Base-by-base conservation (phyloP, 305 asterid species). In the Rubia occidens region DNA sequence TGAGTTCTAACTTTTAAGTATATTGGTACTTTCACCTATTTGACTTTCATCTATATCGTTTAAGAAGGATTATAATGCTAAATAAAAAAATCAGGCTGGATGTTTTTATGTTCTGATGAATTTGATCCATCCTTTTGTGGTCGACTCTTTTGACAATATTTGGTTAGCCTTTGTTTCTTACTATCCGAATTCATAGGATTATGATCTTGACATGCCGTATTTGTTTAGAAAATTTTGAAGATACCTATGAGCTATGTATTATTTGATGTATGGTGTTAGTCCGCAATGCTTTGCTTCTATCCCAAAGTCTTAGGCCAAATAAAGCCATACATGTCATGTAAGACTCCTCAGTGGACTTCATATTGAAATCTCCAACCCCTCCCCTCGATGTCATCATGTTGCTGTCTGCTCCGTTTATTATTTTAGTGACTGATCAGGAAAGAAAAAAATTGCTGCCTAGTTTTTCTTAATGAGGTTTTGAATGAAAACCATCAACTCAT, bases 401-500 rank as follows among this genome's bases (percentile, higher is more conserved):
- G 37, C 66, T 61, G 11, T 62, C 20, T 70, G 66, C 73, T 43
- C 44, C n/a, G 29, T 58, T 11, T 26, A 37, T 43, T 11, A 20
- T 45, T 69, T 54, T 56, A 21, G 39, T 64, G 42, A 45, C 66
- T 64, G 66, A 68, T 21, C 37, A 35, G 45, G 72, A 26, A 11
- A 20, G 2, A 10, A 14, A 6, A 2, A 7, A 20, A 3, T n/a
- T 68, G 35, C 45, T 37, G 15, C 24, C 14, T 24, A 17, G 14
- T 37, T 40, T 29, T 60, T 64, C 5, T 20, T 15, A n/a, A 11
- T 7, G n/a, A 26, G 49, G 32, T 24, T 3, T 64, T 15, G 66
- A 26, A 64, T 21, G 59, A 26, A 37, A 60, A 10, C 17, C 4
- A 17, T 11, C 11, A 17, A 9, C 9, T 17, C 26, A 55, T 64